phyloP scores from a whole-genome alignment of 495 filamentous ascomycete genomes.

The Daldinia concentrica region DNA sequence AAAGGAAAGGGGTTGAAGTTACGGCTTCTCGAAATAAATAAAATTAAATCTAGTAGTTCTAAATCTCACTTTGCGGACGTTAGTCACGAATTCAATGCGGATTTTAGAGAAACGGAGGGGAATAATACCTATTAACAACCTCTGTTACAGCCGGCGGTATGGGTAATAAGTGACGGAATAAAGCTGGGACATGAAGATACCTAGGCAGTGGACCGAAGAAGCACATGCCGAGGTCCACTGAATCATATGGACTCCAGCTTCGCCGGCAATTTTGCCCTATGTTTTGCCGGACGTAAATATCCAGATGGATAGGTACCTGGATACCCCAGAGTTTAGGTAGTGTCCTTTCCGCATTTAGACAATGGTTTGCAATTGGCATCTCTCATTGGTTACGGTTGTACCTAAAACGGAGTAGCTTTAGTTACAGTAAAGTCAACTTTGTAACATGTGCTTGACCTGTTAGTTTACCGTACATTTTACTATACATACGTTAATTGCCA shows the following conservation, averaged over 20 bases:
- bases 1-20: no score
- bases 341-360: background rate
- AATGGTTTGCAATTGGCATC: constrained; percentile 5
- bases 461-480: no score
- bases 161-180: constrained; percentile 34
- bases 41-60: no score
- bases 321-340: constrained; percentile 1
- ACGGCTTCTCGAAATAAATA: no score
- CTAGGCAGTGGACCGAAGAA: constrained; percentile 23
- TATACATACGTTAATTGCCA: background rate
- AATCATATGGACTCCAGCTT: constrained; percentile 12
- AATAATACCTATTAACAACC: no score
- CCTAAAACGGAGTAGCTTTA: constrained; percentile 14
- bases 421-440: background rate
- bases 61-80: no score
- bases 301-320: no score
- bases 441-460: background rate
- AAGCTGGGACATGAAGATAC: constrained; percentile 17
- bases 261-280: constrained; percentile 35
- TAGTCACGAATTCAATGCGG: no score
- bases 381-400: constrained; percentile 7
- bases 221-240: constrained; percentile 49
- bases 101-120: no score
- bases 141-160: background rate
- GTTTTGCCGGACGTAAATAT: constrained; percentile 28